Percentiles rank a stretch among this genome's conserved stretches.
Evolutionary conservation across 108 stramenopile genomes (phyloP).

Genomic region (Nannochloropsis oceanica): DNA sequence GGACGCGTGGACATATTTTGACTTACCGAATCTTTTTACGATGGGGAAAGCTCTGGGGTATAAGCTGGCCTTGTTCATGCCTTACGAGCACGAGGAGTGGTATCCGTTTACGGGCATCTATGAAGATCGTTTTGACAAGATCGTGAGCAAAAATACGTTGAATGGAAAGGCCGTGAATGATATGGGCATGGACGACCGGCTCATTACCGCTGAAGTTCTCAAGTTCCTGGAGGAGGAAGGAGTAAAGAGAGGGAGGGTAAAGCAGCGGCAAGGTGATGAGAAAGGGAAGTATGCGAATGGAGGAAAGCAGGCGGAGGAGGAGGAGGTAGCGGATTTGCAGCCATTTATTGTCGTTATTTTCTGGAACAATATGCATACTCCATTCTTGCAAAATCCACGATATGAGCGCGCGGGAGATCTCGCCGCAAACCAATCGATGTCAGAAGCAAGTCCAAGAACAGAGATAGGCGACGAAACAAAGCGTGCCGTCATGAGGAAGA

Average conservation of each 20-base stretch:
- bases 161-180: not conserved
- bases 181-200: not conserved
- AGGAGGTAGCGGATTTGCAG: not conserved
- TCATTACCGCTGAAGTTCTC: not conserved
- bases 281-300: not conserved
- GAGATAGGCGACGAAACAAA: no score
- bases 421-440: not conserved
- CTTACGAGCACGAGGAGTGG: not conserved
- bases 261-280: not conserved
- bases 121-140: not conserved
- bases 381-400: not conserved
- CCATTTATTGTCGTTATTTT: not conserved
- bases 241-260: not conserved
- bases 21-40: not conserved
- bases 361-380: not conserved
- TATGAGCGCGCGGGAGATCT: not conserved
- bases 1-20: not conserved
- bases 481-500: no score
- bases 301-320: not conserved
- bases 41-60: not conserved
- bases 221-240: not conserved
- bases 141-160: not conserved
- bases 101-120: not conserved
- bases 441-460: no score
- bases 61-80: not conserved